Conservation (phyloP, 2,329 filamentous ascomycete genomes). For the Phyllosticta citriasiana region DNA sequence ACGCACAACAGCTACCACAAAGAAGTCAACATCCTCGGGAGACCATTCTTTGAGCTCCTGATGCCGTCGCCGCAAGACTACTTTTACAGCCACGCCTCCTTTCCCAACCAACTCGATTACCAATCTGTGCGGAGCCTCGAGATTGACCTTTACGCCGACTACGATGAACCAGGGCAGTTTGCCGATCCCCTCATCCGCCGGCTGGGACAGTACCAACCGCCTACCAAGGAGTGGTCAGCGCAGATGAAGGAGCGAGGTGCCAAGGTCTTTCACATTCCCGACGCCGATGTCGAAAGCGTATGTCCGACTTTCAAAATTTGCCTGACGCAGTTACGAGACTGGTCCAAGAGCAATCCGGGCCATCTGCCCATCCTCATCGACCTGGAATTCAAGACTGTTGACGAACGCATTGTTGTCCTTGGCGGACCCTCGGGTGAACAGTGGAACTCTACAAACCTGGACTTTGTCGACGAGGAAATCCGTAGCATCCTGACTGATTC, state of each 20-base stretch:
- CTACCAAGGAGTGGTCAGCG: slow-evolving; percentile 26
- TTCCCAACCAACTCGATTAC: slow-evolving; percentile 36
- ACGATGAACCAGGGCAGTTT: slow-evolving; percentile 36
- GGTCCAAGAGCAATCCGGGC: slow-evolving; percentile 34
- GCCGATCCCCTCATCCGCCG: slow-evolving; percentile 35
- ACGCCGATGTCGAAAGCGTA: slow-evolving; percentile 36
- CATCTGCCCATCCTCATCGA: slow-evolving; percentile 42
- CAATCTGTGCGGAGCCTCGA: slow-evolving; percentile 40
- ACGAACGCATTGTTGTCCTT: slow-evolving; percentile 23
- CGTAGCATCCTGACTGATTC: slow-evolving; percentile 31
- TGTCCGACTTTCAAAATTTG: slow-evolving; percentile 40
- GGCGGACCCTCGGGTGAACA: slow-evolving; percentile 31
- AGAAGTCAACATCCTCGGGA: slow-evolving; percentile 35
- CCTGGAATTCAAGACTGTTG: slow-evolving; percentile 40
- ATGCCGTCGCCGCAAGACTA: slow-evolving; percentile 31
- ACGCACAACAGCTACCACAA: slow-evolving; percentile 45
- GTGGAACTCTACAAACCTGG: slow-evolving; percentile 36
- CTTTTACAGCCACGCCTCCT: slow-evolving; percentile 39
- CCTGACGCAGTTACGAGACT: slow-evolving; percentile 33
- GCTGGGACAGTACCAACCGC: slow-evolving; percentile 29
- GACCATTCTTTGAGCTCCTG: slow-evolving; percentile 30
- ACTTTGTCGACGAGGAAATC: slow-evolving; percentile 39
- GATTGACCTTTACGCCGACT: slow-evolving; percentile 41
- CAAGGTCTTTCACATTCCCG: slow-evolving; percentile 43
- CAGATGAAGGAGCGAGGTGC: slow-evolving; percentile 33